phyloP scores from a whole-genome alignment of 2,329 filamentous ascomycete genomes.

The Alternaria dauci region DNA sequence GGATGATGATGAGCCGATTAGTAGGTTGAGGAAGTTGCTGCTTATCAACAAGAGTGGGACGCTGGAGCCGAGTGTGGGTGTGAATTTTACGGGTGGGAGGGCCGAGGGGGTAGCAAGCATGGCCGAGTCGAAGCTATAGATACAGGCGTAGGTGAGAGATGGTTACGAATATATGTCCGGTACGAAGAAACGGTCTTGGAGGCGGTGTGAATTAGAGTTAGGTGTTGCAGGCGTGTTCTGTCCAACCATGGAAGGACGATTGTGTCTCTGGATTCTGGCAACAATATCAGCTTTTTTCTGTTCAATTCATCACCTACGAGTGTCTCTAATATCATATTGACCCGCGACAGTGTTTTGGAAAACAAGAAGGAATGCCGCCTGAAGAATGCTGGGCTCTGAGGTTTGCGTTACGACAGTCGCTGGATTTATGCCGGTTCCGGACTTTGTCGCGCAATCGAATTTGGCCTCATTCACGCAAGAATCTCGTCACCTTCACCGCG shows the following conservation, averaged over 20 bases:
- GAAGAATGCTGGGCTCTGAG: too few species aligned
- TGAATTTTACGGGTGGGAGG: constrained; percentile 28
- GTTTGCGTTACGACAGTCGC: too few species aligned
- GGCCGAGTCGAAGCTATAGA: neutral
- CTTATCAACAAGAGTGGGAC: constrained; percentile 46
- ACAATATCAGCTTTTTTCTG: neutral
- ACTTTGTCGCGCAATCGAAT: neutral
- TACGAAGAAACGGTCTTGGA: neutral
- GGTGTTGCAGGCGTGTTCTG: neutral
- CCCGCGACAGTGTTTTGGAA: too few species aligned
- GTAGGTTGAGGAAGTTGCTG: constrained; percentile 35
- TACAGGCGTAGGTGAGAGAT: neutral
- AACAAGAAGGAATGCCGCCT: too few species aligned
- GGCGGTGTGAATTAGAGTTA: neutral
- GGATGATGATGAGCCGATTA: constrained; percentile 46
- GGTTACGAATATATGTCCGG: neutral
- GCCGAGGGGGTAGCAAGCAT: neutral
- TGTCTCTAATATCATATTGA: neutral
- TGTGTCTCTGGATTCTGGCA: neutral
- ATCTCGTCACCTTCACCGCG: constrained; percentile 1
- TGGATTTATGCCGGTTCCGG: neutral
- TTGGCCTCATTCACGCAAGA: constrained; percentile 2
- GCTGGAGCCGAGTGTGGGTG: constrained; percentile 19
- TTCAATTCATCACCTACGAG: neutral
- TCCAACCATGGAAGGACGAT: too few species aligned